These are phyloP conservation scores for Phaffia tasmanica DNA, from an alignment of 768 basidiomycete genomes.

Conservation along the genomic window DNA sequence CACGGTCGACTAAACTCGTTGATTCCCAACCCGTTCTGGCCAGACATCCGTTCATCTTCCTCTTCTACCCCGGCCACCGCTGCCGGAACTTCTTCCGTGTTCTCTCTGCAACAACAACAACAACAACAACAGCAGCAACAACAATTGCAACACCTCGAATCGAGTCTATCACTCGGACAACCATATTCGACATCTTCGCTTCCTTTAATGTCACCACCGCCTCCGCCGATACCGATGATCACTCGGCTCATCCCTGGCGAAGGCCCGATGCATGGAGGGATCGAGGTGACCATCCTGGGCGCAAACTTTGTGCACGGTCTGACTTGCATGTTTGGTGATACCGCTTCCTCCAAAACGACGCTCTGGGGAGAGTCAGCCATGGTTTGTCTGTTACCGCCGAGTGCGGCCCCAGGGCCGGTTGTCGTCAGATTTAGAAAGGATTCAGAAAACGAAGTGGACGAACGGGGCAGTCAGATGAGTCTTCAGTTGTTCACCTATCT, in stretches of 20 bases:
- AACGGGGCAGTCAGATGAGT: slow-evolving; percentile 34
- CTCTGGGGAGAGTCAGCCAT: slow-evolving; percentile 88
- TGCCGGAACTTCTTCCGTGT: not conserved
- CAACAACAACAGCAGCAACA: slow-evolving; percentile 29
- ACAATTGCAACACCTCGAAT: slow-evolving; percentile 30
- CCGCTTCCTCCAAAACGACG: slow-evolving; percentile 61
- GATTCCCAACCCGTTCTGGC: not conserved
- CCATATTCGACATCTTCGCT: slow-evolving; percentile 4
- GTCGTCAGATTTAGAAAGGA: slow-evolving; percentile 72
- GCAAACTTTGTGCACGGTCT: slow-evolving; percentile 56
- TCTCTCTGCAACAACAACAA: slow-evolving; percentile 5
- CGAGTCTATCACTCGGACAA: not conserved
- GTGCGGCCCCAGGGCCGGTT: slow-evolving; percentile 68
- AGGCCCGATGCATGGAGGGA: slow-evolving; percentile 83
- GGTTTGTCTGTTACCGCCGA: slow-evolving; percentile 80
- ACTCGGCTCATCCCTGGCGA: slow-evolving; percentile 72
- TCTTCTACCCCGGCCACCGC: not conserved
- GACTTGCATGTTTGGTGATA: slow-evolving; percentile 77
- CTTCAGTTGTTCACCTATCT: slow-evolving; percentile 71
- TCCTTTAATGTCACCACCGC: slow-evolving; percentile 11
- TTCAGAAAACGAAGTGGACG: slow-evolving; percentile 36
- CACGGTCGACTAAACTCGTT: slow-evolving; percentile 4
- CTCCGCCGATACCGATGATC: slow-evolving; percentile 50
- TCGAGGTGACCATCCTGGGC: slow-evolving; percentile 86
- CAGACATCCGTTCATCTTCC: not conserved